A percentile compares a stretch with the other conserved stretches of the same genome.
Conservation (phyloP, 1,139 yeast genomes). For the Nakaseomyces nivariensis region DNA sequence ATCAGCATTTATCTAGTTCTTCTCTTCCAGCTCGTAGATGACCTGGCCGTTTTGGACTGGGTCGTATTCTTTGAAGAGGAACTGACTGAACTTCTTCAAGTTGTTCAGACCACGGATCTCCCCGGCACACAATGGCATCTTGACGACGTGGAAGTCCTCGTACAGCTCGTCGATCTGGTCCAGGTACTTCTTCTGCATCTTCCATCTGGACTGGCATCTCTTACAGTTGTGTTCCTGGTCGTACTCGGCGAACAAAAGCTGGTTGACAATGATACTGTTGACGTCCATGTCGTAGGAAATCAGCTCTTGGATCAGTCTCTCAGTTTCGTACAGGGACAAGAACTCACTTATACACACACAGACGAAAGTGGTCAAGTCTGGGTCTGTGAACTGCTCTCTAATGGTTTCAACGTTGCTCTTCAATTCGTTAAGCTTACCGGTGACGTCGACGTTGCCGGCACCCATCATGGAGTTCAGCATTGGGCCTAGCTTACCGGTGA, state of each 20-base stretch:
- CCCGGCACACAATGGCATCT: constrained; percentile 86
- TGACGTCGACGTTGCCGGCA: constrained; percentile 63
- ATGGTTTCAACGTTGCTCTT: constrained; percentile 79
- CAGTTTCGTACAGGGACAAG: constrained; percentile 89
- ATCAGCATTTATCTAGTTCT: constrained; percentile 15
- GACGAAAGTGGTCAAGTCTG: constrained; percentile 90
- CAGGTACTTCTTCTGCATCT: constrained; percentile 89
- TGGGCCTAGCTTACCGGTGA: constrained; percentile 84
- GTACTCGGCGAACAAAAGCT: constrained; percentile 68
- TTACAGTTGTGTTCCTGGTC: constrained; percentile 61
- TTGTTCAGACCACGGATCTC: constrained; percentile 90
- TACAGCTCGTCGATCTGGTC: constrained; percentile 92
- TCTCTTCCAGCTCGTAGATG: constrained; percentile 58
- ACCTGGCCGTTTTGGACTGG: constrained; percentile 51
- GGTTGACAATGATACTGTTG: constrained; percentile 90
- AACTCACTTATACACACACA: constrained; percentile 97
- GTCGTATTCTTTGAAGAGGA: constrained; percentile 58
- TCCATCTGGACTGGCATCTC: constrained; percentile 87
- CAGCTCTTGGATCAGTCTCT: constrained; percentile 92
- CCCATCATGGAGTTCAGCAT: constrained; percentile 60
- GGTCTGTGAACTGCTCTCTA: constrained; percentile 88
- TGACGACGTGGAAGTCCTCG: constrained; percentile 89
- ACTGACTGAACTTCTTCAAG: constrained; percentile 65
- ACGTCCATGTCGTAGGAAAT: constrained; percentile 93
- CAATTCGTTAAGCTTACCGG: constrained; percentile 71